A percentile compares a stretch with the other conserved stretches of the same genome.
phyloP scores from a whole-genome alignment of 805 yeast species.

The Jamesozyma gamospora region DNA sequence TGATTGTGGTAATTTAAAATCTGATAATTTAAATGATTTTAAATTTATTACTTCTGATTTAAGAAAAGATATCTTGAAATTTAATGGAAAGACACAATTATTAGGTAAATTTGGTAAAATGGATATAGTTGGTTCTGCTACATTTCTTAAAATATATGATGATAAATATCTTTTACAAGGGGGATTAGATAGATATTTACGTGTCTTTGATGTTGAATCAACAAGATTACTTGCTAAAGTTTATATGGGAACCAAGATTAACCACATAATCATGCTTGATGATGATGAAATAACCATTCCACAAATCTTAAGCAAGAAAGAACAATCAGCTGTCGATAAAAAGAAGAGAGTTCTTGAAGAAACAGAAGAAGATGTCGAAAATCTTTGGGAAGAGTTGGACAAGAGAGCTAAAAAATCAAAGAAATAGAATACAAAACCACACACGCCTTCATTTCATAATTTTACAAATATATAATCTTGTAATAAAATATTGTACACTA shows the following conservation, averaged over 20 bases:
- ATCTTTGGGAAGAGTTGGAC: constrained; percentile 25
- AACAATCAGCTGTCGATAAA: constrained; percentile 30
- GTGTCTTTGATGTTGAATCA: constrained; percentile 57
- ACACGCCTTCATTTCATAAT: too few relatives aligned
- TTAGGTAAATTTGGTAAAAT: constrained; percentile 70
- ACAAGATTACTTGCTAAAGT: constrained; percentile 58
- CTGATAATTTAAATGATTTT: constrained; percentile 17
- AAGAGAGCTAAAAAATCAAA: constrained; percentile 9
- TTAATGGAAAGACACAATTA: constrained; percentile 42
- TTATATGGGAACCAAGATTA: constrained; percentile 62
- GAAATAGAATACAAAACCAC: neutral
- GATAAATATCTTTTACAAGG: constrained; percentile 56
- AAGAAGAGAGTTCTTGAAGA: constrained; percentile 29
- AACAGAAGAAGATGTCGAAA: constrained; percentile 29
- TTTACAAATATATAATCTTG: too few relatives aligned
- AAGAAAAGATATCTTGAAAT: constrained; percentile 52
- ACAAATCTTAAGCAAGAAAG: constrained; percentile 11
- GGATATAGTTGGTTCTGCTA: constrained; percentile 51
- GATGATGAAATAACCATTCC: constrained; percentile 32
- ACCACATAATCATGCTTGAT: constrained; percentile 16
- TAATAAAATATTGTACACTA: too few relatives aligned
- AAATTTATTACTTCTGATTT: constrained; percentile 64
- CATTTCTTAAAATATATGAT: constrained; percentile 14
- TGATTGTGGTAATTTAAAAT: constrained; percentile 15
- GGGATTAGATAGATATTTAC: constrained; percentile 77